Base-by-base conservation (phyloP, 2,329 filamentous ascomycete species). In the Cladosporium oxysporum region DNA sequence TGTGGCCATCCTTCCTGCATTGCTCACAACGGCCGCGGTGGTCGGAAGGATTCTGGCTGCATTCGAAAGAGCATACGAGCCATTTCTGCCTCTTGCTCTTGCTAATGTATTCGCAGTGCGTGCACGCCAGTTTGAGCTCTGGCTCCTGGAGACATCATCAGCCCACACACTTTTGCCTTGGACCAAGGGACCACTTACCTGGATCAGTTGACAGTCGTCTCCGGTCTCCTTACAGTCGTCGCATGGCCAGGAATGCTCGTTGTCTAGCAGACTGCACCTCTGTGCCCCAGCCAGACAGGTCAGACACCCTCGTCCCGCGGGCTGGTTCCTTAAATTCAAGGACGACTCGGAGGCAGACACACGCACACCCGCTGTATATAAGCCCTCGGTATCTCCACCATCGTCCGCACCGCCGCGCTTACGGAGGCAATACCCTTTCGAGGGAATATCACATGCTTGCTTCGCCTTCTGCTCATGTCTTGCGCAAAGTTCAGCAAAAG, bases 231-330 rank as follows among this genome's bases (percentile, higher is more conserved):
- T 64, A 64, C 80, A 81, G 16, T 68, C 68, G 11, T 71, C 49
- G 68, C 80, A 81, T 3, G 79, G 79, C 69, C 79, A 81, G 1
- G 66, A 60, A 3, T 68, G 66, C 16, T 74, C 74, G 61, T 77
- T 69, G 4, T 76, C 69, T 14, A 79, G 59, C 4, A 81, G 70
- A 0, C 76, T 75, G 65, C 80, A 81, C 6, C 70, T 60, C 14
- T 74, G 35, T 3, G 71, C 62, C 5, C 76, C 58, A 1, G 71
- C 65, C 16, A 70, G 69, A 59, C 79, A 80, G 12, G 66, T 68
- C 57, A 69, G 66, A 69, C 78, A 80, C 1, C 73, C 75, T 35
- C 74, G 69, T 18, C 70, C 68, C 2, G 65, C 69, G 10, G 76
- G 74, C 26, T 74, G 68, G 6, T 73, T 73, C 7, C 58, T 69